Base-by-base conservation (phyloP, 352 stramenopile species). In the Phytophthora colocasiae region DNA sequence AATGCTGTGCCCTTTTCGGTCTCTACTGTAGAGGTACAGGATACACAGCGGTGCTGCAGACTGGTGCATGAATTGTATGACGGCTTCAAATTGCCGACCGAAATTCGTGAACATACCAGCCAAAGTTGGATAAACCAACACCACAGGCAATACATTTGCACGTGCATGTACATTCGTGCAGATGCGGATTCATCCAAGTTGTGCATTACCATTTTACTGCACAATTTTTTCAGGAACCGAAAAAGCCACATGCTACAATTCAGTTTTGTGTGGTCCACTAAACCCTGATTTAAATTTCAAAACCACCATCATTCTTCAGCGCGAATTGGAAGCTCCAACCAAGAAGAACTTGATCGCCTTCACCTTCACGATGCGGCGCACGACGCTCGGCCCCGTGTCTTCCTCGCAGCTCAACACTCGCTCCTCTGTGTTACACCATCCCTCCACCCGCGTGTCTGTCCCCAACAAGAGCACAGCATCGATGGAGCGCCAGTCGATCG, bases 381-480 rank as follows among this genome's bases (percentile, higher is more conserved):
- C 85, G 72, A 96, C 87, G 60, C 82, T 96, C 59, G 87, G 85
- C 8, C 81, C 87, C 47, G 87, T 93, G 59, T 92, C 84, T 46
- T 94, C 87, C 59, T 93, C 87, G 64, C 87, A 94, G 79, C 83
- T 93, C 48, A 96, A 96, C 69, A 63, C 75, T 34, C 80, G 84
- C 24, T 73, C 75, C 8, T 62, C 64, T 47, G 67, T 70, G 46
- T 69, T 87, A 40, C 68, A 71, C 2, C 60, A 69, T 31, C 59
- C 80, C 9, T 73, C 80, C 15, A 43, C 66, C 9, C 84, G 86
- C 44, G 80, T 92, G 57, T 93, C 87, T 0, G 62, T 92, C 5
- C 83, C 81, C 45, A 60, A 54, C 60, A 86, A 84, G 46, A 75
- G 67, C 31, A 31, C 46, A 29, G 14, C 59, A 4, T 12, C 22